Evolutionary conservation across 2,329 filamentous ascomycete species (phyloP), one percentile per base, ranked within the genome.

Genomic region (Epichloe glyceriae): DNA sequence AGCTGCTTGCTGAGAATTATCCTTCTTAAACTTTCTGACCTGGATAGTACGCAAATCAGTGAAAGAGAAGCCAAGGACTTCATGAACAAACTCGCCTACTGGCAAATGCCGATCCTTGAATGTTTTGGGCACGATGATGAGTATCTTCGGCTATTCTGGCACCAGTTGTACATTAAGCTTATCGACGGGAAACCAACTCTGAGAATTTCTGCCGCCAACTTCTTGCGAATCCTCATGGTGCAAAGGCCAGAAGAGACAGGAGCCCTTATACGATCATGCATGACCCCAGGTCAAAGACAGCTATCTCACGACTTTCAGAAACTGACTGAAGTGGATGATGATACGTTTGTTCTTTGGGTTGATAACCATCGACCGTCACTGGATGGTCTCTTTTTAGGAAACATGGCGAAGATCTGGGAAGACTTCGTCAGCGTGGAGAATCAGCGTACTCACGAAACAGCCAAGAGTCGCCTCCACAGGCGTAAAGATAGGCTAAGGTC

Each of bases 201-300:
- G 7, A 82, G 89, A 15, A 67, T 85, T 49, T 80, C 86, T 42
- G 86, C 91, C 30, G 88, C 88, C 11, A 86, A 87, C 56, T 78
- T 97, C 22, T 88, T 91, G 79, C 82, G 93, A n/a, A 86, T 95
- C 44, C 80, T 97, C 57, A 76, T 97, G 51, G 88, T 97, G 1
- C 91, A 97, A 61, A 96, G 95, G 65, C 90, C 91, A 0, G 78
- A 86, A 4, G 89, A 95, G 62, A 86, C 87, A 19, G 77, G 82
- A 0, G 73, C 75, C 0, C 77, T 96, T 47, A 78, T 97, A 44
- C 82, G 79, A 19, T 81, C 88, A 53, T 82, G 82, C 35, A 82
- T 85, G 60, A 76, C 77, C 0, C 73, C 79, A 1, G 82, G 93
- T 34, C 86, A 93, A 56, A 76, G 80, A 50, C 75, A 84, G 49